Percentiles rank a stretch among this genome's conserved stretches.
These are phyloP conservation scores for Ophiostoma himal-ulmi DNA, from an alignment of 2,329 filamentous ascomycete genomes.

Conservation along the genomic window DNA sequence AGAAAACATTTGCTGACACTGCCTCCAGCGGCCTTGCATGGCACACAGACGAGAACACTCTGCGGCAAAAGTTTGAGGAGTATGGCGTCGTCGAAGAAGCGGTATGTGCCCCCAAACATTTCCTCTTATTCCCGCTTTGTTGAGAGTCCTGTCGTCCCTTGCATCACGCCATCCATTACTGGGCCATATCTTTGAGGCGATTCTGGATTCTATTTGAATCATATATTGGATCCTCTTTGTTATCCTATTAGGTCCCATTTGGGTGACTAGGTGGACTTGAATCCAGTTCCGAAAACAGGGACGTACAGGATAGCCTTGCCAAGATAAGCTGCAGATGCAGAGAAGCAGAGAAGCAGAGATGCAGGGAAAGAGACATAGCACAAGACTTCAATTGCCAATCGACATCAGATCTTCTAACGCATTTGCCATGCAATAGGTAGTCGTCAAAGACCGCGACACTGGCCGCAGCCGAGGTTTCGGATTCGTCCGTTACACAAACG, in stretches of 20 bases:
- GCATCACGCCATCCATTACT: not conserved
- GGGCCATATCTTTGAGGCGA: no score
- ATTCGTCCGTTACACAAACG: slow-evolving; percentile 82
- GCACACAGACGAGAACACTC: slow-evolving; percentile 87
- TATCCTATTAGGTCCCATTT: not conserved
- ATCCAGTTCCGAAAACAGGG: not conserved
- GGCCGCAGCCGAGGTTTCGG: slow-evolving; percentile 95
- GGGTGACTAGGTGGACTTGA: not conserved
- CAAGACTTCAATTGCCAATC: not conserved
- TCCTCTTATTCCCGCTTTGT: not conserved
- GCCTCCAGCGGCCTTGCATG: slow-evolving; percentile 82
- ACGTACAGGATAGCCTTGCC: not conserved
- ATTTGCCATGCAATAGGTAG: slow-evolving; percentile 55
- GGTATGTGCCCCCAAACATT: slow-evolving; percentile 52
- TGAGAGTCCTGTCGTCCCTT: not conserved
- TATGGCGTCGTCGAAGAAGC: slow-evolving; percentile 91
- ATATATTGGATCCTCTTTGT: no score
- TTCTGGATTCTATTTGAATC: no score
- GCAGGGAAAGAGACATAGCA: no score
- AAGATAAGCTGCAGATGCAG: not conserved
- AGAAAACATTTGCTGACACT: not conserved
- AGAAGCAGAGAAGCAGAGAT: no score
- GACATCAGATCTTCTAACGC: not conserved
- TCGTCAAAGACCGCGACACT: slow-evolving; percentile 96
- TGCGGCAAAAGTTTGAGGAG: slow-evolving; percentile 87